phyloP scores from a whole-genome alignment of 2,329 filamentous ascomycete genomes.

The Dichotomopilus funicola region DNA sequence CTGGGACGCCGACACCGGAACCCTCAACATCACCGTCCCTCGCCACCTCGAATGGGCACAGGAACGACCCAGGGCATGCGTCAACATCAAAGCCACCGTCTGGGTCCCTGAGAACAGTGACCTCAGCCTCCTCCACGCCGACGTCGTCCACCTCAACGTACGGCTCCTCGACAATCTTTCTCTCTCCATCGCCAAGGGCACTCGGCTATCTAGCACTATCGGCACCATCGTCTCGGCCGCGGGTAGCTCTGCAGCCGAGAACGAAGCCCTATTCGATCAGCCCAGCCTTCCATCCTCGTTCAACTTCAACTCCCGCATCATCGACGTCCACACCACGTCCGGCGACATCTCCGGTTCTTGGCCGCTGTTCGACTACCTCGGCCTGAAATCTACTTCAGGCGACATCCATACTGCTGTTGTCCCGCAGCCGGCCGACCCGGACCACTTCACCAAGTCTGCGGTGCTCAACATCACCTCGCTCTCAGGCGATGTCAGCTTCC shows the following conservation, averaged over 20 bases:
- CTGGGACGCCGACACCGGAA: conserved; percentile 32
- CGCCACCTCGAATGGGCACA: conserved; percentile 27
- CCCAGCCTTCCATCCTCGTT: conserved; percentile 32
- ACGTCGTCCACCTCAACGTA: conserved; percentile 35
- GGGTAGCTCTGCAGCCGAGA: conserved; percentile 20
- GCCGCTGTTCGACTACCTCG: conserved; percentile 44
- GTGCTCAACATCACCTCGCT: conserved; percentile 35
- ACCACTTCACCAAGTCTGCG: conserved; percentile 33
- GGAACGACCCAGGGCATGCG: conserved; percentile 34
- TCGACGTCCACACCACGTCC: conserved; percentile 37
- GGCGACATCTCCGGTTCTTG: conserved; percentile 43
- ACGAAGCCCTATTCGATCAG: conserved; percentile 24
- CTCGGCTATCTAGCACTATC: conserved; percentile 31
- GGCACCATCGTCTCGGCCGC: conserved; percentile 36
- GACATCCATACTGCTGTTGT: conserved; percentile 35
- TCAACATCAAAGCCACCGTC: conserved; percentile 42
- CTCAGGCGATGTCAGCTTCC: conserved; percentile 39
- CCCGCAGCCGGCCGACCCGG: conserved; percentile 34
- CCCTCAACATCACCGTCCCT: conserved; percentile 36
- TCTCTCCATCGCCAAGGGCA: conserved; percentile 26
- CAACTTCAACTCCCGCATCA: conserved; percentile 36
- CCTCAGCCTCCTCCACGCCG: conserved; percentile 34
- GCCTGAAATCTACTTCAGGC: conserved; percentile 40
- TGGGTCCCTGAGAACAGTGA: conserved; percentile 38
- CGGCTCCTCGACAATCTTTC: conserved; percentile 36